These are phyloP conservation scores for Schizosaccharomyces osmophilus DNA, from an alignment of 805 yeast species.

Conservation along the genomic window DNA sequence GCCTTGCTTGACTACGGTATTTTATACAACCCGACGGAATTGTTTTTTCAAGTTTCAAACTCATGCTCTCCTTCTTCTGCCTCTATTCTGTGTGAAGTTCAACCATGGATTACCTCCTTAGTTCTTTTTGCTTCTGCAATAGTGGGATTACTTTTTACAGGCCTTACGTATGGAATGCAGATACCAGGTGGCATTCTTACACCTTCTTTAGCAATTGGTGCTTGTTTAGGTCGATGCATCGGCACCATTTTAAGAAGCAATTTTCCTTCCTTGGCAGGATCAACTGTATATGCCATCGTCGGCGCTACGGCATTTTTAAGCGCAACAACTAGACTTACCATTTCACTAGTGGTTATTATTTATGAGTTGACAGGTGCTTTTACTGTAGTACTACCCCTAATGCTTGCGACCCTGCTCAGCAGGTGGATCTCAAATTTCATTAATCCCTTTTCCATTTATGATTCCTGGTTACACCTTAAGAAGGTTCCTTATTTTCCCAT, in stretches of 20 bases:
- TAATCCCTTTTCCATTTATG: slow-evolving; percentile 5
- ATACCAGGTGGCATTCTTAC: slow-evolving; percentile 93
- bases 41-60: slow-evolving; percentile 42
- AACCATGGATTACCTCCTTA: slow-evolving; percentile 9
- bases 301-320: slow-evolving; percentile 92
- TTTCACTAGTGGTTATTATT: slow-evolving; percentile 85
- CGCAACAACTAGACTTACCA: slow-evolving; percentile 79
- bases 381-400: slow-evolving; percentile 73
- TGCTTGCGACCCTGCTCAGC: slow-evolving; percentile 83
- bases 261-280: slow-evolving; percentile 48
- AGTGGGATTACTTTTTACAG: slow-evolving; percentile 16
- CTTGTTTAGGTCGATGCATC: slow-evolving; percentile 70
- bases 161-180: slow-evolving; percentile 77
- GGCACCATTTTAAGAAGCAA: slow-evolving; percentile 37
- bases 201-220: slow-evolving; percentile 93
- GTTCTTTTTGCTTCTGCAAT: slow-evolving; percentile 18
- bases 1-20: slow-evolving; percentile 82
- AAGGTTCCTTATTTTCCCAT: neutral
- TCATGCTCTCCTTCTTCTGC: neutral
- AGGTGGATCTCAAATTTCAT: slow-evolving; percentile 48
- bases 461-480: neutral
- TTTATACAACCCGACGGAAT: slow-evolving; percentile 32
- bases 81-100: slow-evolving; percentile 21
- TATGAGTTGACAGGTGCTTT: slow-evolving; percentile 91
- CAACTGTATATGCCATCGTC: slow-evolving; percentile 53